Base-by-base conservation (phyloP, 306 rosid species). In the Begonia peltatifolia region DNA sequence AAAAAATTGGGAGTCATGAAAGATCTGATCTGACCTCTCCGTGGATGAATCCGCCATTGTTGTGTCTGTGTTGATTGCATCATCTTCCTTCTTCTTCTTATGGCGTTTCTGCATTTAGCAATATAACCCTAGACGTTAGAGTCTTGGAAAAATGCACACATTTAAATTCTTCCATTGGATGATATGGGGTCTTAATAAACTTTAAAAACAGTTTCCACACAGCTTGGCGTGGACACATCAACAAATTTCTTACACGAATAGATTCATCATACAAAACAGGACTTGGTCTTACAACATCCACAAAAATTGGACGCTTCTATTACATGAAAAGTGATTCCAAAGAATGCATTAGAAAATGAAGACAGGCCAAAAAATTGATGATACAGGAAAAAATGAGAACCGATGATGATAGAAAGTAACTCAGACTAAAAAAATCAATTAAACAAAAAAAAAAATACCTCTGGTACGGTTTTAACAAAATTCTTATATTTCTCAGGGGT, bases 41-140 rank as follows among this genome's bases (percentile, higher is more conserved):
- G 75, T 14, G 64, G 83, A 60, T 63, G 80, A 67, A 69, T 66
- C 76, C 36, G 63, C 75, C 46, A 69, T 61, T 23, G 46, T 52
- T 57, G 56, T 60, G 59, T 78, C 70, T 44, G 58, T 17, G 48
- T 54, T 68, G 2, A 64, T 46, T 8, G 56, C 42, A 25, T 46
- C 79, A 64, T 60, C 67, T 55, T 66, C 83, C 61, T 60, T 73
- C 50, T 74, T 57, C 72, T 77, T 80, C 56, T 69, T 77, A 66
- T 72, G 95, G 61, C 94, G 95, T 68, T 75, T 85, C 97, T 85
- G 85, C 75, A 69, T 30, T 46, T 50, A 43, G 64, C 42, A 18
- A 44, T 44, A 44, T 10, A 44, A 44, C 14, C 9, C 7, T 5
- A 6, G 38, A 30, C 6, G 6, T 30, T 30, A 30, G 38, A 30